phyloP scores from a whole-genome alignment of 2,329 filamentous ascomycete species.

The Seiridium cupressi region DNA sequence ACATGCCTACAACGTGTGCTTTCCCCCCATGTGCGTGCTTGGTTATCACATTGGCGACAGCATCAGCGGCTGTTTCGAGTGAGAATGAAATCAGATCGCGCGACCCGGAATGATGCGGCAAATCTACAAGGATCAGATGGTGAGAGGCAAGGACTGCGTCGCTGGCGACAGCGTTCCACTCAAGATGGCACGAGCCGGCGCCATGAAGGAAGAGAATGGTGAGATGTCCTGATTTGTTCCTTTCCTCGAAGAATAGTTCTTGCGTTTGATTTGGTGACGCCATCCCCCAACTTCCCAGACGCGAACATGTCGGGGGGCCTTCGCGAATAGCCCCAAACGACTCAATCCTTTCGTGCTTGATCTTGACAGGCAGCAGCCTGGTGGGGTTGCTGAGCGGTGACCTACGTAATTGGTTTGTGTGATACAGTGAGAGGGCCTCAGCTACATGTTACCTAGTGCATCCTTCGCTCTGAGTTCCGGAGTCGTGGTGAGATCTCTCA shows the following conservation, averaged over 20 bases:
- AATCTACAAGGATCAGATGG: conserved; percentile 8
- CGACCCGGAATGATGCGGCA: conserved; percentile 7
- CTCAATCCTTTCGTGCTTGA: no score
- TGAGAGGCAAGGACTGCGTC: neutral
- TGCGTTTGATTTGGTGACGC: neutral
- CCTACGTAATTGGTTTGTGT: no score
- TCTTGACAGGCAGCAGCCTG: no score
- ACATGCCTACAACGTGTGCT: conserved; percentile 9
- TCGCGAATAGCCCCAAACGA: no score
- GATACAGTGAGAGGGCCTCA: no score
- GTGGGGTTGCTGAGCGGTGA: no score
- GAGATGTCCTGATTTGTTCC: neutral
- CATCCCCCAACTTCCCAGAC: neutral
- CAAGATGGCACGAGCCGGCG: neutral
- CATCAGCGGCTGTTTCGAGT: neutral
- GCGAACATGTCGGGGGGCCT: no score
- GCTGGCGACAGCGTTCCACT: neutral
- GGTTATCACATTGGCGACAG: conserved; percentile 1
- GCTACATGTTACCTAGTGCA: no score
- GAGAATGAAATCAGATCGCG: conserved; percentile 3
- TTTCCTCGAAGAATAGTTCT: neutral
- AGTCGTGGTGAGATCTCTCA: no score
- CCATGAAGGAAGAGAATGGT: conserved; percentile 7
- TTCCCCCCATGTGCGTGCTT: neutral
- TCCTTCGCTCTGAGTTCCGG: no score